Conservation (phyloP, 2,329 filamentous ascomycete genomes). For the Pezicula carpinea region DNA sequence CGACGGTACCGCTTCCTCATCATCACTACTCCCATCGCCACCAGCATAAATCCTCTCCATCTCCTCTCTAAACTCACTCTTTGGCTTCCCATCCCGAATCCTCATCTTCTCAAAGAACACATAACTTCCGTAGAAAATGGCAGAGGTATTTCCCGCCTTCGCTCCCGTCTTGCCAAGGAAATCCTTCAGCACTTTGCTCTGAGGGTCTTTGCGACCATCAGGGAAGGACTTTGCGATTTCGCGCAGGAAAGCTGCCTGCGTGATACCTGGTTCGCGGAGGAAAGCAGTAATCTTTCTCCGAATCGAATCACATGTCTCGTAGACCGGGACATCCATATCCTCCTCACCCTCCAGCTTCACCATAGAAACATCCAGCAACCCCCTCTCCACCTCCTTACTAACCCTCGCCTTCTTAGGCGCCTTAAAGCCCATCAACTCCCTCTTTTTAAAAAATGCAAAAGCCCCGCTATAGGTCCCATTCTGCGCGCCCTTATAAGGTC, state of each 20-base stretch:
- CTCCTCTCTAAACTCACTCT: slow-evolving; percentile 43
- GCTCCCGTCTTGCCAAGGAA: slow-evolving; percentile 48
- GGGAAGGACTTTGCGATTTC: slow-evolving; percentile 39
- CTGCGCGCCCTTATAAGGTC: slow-evolving; percentile 31
- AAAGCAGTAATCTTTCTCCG: slow-evolving; percentile 51
- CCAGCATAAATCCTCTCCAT: slow-evolving; percentile 28
- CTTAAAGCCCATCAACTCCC: slow-evolving; percentile 43
- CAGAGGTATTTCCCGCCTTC: slow-evolving; percentile 41
- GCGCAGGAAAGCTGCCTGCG: slow-evolving; percentile 47
- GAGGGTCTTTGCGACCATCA: slow-evolving; percentile 32
- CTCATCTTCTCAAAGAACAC: slow-evolving; percentile 56
- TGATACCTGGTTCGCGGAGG: slow-evolving; percentile 42
- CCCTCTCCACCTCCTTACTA: slow-evolving; percentile 24
- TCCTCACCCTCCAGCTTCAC: slow-evolving; percentile 45
- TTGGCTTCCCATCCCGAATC: slow-evolving; percentile 45
- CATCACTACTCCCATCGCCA: neutral
- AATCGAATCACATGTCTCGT: slow-evolving; percentile 53
- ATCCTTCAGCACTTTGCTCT: slow-evolving; percentile 38
- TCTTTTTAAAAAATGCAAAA: slow-evolving; percentile 43
- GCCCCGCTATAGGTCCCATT: slow-evolving; percentile 33
- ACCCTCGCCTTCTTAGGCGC: slow-evolving; percentile 28
- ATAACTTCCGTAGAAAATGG: slow-evolving; percentile 49
- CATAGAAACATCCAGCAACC: slow-evolving; percentile 34
- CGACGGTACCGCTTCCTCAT: neutral
- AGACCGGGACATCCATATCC: slow-evolving; percentile 41